These are phyloP conservation scores for Erysimum cheiranthoides DNA, from an alignment of 345 rosid genomes.

Conservation along the genomic window DNA sequence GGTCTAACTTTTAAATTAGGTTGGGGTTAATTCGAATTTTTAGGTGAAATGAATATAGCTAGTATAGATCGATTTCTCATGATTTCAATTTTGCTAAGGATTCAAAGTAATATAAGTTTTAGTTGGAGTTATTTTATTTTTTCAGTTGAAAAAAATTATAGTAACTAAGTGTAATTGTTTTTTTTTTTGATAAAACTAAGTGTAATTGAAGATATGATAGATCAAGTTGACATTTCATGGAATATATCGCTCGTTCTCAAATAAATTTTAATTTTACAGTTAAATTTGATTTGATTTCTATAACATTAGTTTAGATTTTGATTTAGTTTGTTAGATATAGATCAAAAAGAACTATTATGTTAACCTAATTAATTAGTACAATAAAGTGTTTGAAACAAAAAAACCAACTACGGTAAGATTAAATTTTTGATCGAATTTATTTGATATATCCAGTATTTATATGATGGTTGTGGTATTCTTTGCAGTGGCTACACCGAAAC, in stretches of 20 bases:
- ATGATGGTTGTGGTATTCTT: not conserved
- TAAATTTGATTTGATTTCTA: not conserved
- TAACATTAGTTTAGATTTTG: not conserved
- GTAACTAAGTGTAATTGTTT: not conserved
- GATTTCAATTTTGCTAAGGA: not conserved
- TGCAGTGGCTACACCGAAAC: constrained; percentile 97
- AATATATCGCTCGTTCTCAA: not conserved
- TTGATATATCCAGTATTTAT: not conserved
- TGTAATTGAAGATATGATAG: not conserved
- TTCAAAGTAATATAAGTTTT: not conserved
- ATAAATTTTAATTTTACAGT: not conserved
- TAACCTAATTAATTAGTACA: too few relatives aligned
- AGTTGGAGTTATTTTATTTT: not conserved
- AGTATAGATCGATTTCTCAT: not conserved
- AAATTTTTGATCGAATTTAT: not conserved
- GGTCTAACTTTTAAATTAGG: not conserved
- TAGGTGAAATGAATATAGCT: not conserved
- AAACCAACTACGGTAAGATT: not conserved
- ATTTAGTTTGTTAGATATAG: not conserved
- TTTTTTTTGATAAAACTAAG: too few relatives aligned
- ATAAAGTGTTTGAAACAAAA: too few relatives aligned
- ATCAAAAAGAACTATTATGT: not conserved
- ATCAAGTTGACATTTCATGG: not conserved
- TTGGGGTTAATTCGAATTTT: not conserved
- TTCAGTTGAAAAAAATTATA: not conserved